Base-by-base conservation (phyloP, 129 eudicot genomes). In the Ambrosia trifida region DNA sequence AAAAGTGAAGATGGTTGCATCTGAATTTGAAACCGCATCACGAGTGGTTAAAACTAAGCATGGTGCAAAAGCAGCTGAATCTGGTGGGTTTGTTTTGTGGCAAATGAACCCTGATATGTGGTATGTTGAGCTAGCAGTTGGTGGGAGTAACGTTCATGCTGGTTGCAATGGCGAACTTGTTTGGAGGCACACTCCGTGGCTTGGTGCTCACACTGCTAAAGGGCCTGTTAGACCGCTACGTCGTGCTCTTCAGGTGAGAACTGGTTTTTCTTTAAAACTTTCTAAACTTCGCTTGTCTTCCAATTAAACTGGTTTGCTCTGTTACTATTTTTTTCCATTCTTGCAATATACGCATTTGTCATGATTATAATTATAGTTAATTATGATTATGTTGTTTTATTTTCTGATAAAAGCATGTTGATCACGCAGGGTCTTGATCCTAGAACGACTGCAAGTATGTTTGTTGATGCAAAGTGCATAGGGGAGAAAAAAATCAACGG, bases 111-210 rank as follows among this genome's bases (percentile, higher is more conserved):
- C 97, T 7, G 89, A 83, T 63, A 90, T 87, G 97, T 90, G 97
- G 97, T 90, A 90, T 81, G 91, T 90, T 11, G 97, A 90, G 81
- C 89, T 90, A 62, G 91, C 91, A 0, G 95, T 90, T 62, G 89
- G 95, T 18, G 95, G 87, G 44, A 90, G 97, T 75, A 90, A 90
- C 68, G 91, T 90, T 66, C 97, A 85, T 24, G 97, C 97, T 9
- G 97, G 97, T 43, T 90, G 97, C 86, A 90, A 90, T 35, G 97
- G 97, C 19, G 75, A 83, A 71, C 76, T 90, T 0, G 97, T 90
- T 2, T 90, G 97, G 97, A 72, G 97, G 77, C 97, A 90, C 70
- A 90, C 97, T 0, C 97, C 97, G 0, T 90, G 97, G 95, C 89
- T 87, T 11, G 97, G 97, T 58, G 88, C 97, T 11, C 97, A 90